These are phyloP conservation scores for Boletus edulis DNA, from an alignment of 768 basidiomycete species.

Conservation along the genomic window DNA sequence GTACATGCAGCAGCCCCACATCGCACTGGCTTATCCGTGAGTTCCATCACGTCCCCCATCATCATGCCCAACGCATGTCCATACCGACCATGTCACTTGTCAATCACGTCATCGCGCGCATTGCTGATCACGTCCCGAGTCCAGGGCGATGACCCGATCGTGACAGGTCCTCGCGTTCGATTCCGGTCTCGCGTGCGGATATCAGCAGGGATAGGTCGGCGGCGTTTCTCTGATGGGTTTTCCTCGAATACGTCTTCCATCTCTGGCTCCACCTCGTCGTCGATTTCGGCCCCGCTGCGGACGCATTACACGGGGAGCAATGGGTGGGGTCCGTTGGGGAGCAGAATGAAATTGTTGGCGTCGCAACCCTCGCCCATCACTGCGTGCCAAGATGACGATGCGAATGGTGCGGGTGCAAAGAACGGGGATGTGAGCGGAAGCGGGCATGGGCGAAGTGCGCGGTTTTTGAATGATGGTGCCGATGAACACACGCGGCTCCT, in stretches of 20 bases:
- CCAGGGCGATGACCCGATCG: slow-evolving; percentile 18
- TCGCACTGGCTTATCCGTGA: slow-evolving; percentile 10
- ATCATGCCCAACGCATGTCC: background rate
- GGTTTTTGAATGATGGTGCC: slow-evolving; percentile 12
- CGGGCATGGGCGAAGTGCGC: background rate
- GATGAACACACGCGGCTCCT: slow-evolving; percentile 43
- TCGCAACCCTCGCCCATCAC: slow-evolving; percentile 3
- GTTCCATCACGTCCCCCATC: background rate
- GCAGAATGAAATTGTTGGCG: slow-evolving; percentile 43
- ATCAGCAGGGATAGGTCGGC: slow-evolving; percentile 60
- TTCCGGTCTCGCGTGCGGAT: slow-evolving; percentile 79
- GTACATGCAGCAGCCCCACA: background rate
- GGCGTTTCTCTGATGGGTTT: slow-evolving; percentile 21
- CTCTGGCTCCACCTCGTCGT: slow-evolving; percentile 71
- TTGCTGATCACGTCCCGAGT: slow-evolving; percentile 3
- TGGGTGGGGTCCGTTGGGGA: slow-evolving; percentile 62
- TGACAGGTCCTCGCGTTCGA: slow-evolving; percentile 42
- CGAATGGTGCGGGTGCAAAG: background rate
- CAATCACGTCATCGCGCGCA: background rate
- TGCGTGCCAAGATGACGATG: background rate
- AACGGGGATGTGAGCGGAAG: background rate
- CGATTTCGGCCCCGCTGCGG: slow-evolving; percentile 78
- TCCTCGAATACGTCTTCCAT: slow-evolving; percentile 37
- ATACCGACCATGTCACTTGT: too few species aligned
- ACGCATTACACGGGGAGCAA: slow-evolving; percentile 50